phyloP scores from a whole-genome alignment of 2,329 filamentous ascomycete species.

The Balansia obtecta region DNA sequence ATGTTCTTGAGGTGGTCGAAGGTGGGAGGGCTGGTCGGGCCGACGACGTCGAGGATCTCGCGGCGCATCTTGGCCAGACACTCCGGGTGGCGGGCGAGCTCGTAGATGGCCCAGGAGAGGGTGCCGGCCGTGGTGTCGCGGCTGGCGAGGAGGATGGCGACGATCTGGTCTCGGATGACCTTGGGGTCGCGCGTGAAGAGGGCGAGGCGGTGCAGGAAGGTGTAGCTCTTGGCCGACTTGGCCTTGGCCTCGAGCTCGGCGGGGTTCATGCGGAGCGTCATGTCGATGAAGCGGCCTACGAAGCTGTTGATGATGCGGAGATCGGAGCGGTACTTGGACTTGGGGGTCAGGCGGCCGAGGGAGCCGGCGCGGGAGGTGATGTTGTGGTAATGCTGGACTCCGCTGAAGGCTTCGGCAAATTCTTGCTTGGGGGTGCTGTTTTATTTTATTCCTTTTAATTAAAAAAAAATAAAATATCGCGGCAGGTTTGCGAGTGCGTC shows the following conservation, averaged over 20 bases:
- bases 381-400: constrained; percentile 58
- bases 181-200: constrained; percentile 56
- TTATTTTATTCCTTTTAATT: constrained; percentile 4
- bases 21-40: constrained; percentile 48
- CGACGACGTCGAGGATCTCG: constrained; percentile 60
- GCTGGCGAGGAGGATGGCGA: constrained; percentile 72
- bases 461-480: constrained; percentile 26
- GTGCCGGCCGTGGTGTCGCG: constrained; percentile 79
- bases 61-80: constrained; percentile 54
- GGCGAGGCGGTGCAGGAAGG: constrained; percentile 77
- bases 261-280: constrained; percentile 48
- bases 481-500: constrained; percentile 1
- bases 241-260: constrained; percentile 53
- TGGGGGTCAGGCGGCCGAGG: constrained; percentile 40
- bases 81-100: constrained; percentile 60
- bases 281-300: constrained; percentile 59
- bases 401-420: constrained; percentile 59
- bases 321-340: constrained; percentile 46
- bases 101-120: constrained; percentile 72
- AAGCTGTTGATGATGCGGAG: constrained; percentile 63
- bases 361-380: constrained; percentile 30
- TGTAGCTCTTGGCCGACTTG: constrained; percentile 61
- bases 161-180: constrained; percentile 72
- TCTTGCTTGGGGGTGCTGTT: constrained; percentile 34
- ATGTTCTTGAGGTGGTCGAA: constrained; percentile 78